phyloP scores from a whole-genome alignment of 2,329 filamentous ascomycete species.

The Verticillium albo-atrum region DNA sequence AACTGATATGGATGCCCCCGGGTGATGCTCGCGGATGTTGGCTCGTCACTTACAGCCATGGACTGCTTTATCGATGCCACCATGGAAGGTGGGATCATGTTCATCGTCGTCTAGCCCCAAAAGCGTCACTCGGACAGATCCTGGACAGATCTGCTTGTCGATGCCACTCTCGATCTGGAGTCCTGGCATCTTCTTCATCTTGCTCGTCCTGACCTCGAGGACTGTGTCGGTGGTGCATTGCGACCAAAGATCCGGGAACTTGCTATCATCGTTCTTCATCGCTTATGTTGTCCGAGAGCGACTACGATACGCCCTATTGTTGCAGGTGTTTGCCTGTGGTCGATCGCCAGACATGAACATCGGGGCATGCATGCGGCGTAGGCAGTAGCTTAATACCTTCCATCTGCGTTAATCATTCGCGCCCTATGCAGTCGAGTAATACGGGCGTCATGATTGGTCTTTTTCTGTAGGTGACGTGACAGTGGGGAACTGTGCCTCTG shows the following conservation, averaged over 20 bases:
- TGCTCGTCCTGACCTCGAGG: conserved; percentile 52
- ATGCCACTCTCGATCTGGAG: conserved; percentile 52
- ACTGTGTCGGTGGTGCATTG: conserved; percentile 44
- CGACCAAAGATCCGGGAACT: conserved; percentile 35
- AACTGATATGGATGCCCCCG: background rate
- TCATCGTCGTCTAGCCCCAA: conserved; percentile 55
- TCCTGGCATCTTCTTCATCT: conserved; percentile 49
- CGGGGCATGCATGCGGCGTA: too few relatives aligned
- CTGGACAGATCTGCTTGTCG: conserved; percentile 42
- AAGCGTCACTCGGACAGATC: conserved; percentile 38
- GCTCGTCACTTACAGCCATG: conserved; percentile 41
- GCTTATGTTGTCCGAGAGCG: too few relatives aligned
- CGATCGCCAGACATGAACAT: too few relatives aligned
- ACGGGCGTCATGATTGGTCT: background rate
- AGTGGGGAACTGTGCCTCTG: too few relatives aligned
- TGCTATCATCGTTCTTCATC: too few relatives aligned
- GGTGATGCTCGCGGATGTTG: background rate
- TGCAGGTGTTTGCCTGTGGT: too few relatives aligned
- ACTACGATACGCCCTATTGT: too few relatives aligned
- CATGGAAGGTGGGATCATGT: conserved; percentile 58
- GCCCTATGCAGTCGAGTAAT: background rate
- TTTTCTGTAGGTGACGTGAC: too few relatives aligned
- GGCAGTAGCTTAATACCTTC: too few relatives aligned
- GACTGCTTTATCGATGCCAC: conserved; percentile 59
- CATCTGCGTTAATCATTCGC: conserved; percentile 9